Conservation (phyloP, 306 rosid species). For the Geum urbanum region DNA sequence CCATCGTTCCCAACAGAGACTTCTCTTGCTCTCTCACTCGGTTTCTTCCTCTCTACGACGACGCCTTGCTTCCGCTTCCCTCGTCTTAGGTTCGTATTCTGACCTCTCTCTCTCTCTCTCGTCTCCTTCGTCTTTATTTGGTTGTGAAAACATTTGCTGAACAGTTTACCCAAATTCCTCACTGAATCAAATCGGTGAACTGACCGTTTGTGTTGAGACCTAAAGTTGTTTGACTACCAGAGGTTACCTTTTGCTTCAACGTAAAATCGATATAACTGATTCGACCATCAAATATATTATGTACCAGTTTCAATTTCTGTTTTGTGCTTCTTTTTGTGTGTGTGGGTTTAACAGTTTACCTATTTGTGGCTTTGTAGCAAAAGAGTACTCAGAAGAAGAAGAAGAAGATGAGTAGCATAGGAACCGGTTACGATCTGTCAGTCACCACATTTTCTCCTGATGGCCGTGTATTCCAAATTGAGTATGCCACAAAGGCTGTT, state of each 20-base stretch:
- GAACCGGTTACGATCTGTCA: conserved; percentile 95
- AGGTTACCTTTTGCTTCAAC: not conserved
- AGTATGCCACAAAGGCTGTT: conserved; percentile 96
- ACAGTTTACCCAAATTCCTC: no score
- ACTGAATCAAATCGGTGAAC: no score
- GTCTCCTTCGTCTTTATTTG: no score
- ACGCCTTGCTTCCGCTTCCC: not conserved
- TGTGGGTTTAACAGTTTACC: not conserved
- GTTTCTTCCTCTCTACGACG: conserved; percentile 14
- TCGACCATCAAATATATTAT: not conserved
- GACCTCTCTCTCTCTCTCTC: no score
- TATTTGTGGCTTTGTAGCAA: not conserved
- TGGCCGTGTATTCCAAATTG: conserved; percentile 99
- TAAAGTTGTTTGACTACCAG: not conserved
- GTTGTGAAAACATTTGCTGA: no score
- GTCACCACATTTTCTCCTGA: conserved; percentile 98
- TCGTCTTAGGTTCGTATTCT: no score
- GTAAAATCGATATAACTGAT: not conserved
- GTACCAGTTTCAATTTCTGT: not conserved
- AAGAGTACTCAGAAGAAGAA: not conserved
- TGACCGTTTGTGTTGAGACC: no score
- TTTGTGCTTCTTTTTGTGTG: not conserved
- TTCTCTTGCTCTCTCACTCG: not conserved
- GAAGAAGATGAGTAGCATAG: conserved; percentile 80
- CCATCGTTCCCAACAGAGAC: no score